Evolutionary conservation across 2,329 filamentous ascomycete species (phyloP).

Genomic region (Aphanoascus verrucosus): DNA sequence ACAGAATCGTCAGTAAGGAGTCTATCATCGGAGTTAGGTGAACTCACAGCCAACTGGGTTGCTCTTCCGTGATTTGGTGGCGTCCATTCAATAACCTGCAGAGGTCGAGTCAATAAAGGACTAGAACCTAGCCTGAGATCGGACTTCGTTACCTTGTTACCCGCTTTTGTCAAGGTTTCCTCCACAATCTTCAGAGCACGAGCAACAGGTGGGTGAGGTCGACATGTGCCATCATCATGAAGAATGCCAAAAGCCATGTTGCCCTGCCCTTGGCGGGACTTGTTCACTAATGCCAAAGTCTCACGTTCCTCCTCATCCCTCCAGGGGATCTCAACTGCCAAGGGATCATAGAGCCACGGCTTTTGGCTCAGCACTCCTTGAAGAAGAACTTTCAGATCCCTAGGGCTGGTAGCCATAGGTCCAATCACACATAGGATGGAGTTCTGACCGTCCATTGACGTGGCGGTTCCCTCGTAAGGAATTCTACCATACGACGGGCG

Average conservation of each 20-base stretch:
- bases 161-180: conserved; percentile 40
- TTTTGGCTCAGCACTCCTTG: conserved; percentile 46
- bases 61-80: conserved; percentile 42
- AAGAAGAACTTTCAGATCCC: conserved; percentile 46
- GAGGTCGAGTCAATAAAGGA: not conserved
- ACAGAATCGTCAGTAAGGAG: not conserved
- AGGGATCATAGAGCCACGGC: conserved; percentile 58
- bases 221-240: conserved; percentile 41
- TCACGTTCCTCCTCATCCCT: conserved; percentile 37
- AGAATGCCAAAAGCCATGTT: conserved; percentile 47
- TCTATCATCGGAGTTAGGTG: not conserved
- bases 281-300: conserved; percentile 32
- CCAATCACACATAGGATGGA: conserved; percentile 53
- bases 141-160: conserved; percentile 36
- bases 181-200: conserved; percentile 45
- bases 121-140: not conserved
- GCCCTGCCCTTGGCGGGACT: conserved; percentile 21
- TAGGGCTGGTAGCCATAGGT: conserved; percentile 48
- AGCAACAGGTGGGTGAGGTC: conserved; percentile 47
- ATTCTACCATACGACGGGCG: conserved; percentile 46
- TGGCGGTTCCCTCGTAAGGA: conserved; percentile 49
- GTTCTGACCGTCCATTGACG: conserved; percentile 55
- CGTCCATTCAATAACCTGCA: conserved; percentile 45
- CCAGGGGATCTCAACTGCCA: conserved; percentile 57
- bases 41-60: conserved; percentile 32